Base-by-base conservation (phyloP, 2,329 filamentous ascomycete species). In the Botrytis byssoidea region DNA sequence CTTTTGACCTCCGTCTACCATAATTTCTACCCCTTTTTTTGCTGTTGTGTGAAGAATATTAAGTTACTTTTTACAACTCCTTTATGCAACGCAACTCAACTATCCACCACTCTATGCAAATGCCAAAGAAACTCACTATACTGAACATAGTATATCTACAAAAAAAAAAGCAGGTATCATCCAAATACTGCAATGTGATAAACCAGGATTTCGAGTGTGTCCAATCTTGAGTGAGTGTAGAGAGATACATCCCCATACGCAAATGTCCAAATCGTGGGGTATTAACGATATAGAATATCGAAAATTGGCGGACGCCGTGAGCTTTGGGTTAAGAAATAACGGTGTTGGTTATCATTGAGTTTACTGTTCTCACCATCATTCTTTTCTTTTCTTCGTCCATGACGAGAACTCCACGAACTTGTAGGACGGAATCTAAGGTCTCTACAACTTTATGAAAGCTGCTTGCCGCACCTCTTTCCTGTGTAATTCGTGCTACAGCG, bases 381-480 rank as follows among this genome's bases (percentile, higher is more conserved):
- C 89, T 91, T 77, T 86, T 85, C 82, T 90, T 92, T 71, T 83
- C 84, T 76, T 87, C 86, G 79, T 94, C 92, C 55, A 88, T 84
- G 40, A 97, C 89, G 44, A 97, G 83, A 77, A 95, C 84, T 40
- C 86, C 86, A 42, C 91, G 89, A 74, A 85, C 85, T 76, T 86
- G 86, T 81, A 97, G 90, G 25, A 93, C 88, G 32, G 88, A 85
- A 77, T 91, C 88, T 78, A 98, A 86, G 4, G 92, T 92, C 74
- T 94, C 92, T 40, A 97, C 88, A 16, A 97, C 92, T 80, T 90
- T 91, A 81, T 93, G 88, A 84, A 98, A 97, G 78, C 92, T 96
- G 79, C 92, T 96, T 55, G 93, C 94, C 2, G 95, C 95, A n/a
- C 95, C 96, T 74, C 91, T 91, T 80, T 96, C 94, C 80, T 98